Evolutionary conservation across 805 yeast species (phyloP).

Genomic region (Candida sonorensis): DNA sequence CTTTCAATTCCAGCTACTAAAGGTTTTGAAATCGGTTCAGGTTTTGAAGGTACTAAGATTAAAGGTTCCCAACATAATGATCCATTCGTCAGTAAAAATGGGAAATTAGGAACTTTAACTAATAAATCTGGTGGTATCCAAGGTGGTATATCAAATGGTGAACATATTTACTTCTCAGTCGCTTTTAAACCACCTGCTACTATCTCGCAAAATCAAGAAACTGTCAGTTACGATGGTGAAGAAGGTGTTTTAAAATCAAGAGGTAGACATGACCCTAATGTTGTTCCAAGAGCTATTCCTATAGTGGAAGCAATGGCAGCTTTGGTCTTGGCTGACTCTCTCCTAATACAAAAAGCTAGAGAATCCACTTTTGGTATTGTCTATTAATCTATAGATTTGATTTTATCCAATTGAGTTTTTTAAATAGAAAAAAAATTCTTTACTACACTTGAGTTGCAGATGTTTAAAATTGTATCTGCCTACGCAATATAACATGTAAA

Average conservation of each 20-base stretch:
- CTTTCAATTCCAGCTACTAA: conserved; percentile 95
- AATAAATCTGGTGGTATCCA: conserved; percentile 96
- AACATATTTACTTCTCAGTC: conserved; percentile 85
- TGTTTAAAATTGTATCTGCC: too few relatives aligned
- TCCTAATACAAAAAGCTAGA: conserved; percentile 81
- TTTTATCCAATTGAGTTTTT: neutral
- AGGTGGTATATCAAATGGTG: conserved; percentile 98
- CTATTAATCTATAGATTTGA: conserved; percentile 10
- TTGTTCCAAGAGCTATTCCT: conserved; percentile 97
- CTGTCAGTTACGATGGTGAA: conserved; percentile 83
- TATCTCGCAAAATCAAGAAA: conserved; percentile 85
- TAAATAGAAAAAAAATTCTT: neutral
- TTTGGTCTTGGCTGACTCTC: conserved; percentile 81
- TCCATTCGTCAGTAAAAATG: conserved; percentile 57
- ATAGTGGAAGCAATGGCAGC: conserved; percentile 98
- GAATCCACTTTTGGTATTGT: conserved; percentile 41
- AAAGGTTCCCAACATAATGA: conserved; percentile 96
- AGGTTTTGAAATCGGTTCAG: conserved; percentile 97
- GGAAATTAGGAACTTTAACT: conserved; percentile 74
- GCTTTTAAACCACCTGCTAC: conserved; percentile 99
- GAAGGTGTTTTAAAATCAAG: conserved; percentile 87
- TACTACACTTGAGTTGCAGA: too few relatives aligned
- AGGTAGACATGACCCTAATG: conserved; percentile 98
- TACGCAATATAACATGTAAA: too few relatives aligned
- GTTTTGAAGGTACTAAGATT: conserved; percentile 81